Evolutionary conservation across 129 eudicot genomes (phyloP), one percentile per base, ranked within the genome.

Genomic region (Saposhnikovia divaricata): DNA sequence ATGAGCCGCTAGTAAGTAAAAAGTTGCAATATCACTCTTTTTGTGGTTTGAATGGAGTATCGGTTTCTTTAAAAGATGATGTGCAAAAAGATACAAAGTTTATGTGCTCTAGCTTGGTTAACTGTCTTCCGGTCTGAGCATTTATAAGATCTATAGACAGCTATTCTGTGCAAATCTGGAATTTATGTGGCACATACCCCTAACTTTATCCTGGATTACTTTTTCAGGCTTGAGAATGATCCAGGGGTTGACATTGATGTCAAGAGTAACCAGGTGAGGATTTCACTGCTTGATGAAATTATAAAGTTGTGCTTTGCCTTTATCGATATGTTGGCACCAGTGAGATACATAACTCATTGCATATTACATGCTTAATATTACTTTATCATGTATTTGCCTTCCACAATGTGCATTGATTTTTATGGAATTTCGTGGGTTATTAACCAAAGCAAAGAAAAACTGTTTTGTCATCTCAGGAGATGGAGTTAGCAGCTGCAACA

Each of bases 401-500:
- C 27, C 12, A 61, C 34, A n/a, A 28, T 28, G 19, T 12, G 78
- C 23, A 75, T 44, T 13, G 39, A 47, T 21, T 40, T 40, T 0
- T 38, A 59, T 57, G 51, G 51, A 42, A 39, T 42, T 78, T 78
- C 4, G 18, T 3, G 77, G 55, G 12, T n/a, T n/a, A n/a, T 5
- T 5, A 11, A 73, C 48, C 6, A 14, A 44, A 43, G 19, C 12
- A 46, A 72, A 76, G 40, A 45, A 42, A 72, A 28, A 55, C 42
- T 43, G 42, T 72, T 77, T 63, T 71, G 14, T 42, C 23, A 69
- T 53, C 77, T 47, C 90, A 96, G 99, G 98, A 92, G 89, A 87
- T 72, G 73, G 97, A 96, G 73, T 66, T 96, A 47, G 89, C 86
- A 42, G 92, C 93, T 51, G 97, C 97, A 23, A 96, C 98, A 69